These are phyloP conservation scores for Sesbania bispinosa DNA, from an alignment of 306 rosid genomes.

Conservation along the genomic window DNA sequence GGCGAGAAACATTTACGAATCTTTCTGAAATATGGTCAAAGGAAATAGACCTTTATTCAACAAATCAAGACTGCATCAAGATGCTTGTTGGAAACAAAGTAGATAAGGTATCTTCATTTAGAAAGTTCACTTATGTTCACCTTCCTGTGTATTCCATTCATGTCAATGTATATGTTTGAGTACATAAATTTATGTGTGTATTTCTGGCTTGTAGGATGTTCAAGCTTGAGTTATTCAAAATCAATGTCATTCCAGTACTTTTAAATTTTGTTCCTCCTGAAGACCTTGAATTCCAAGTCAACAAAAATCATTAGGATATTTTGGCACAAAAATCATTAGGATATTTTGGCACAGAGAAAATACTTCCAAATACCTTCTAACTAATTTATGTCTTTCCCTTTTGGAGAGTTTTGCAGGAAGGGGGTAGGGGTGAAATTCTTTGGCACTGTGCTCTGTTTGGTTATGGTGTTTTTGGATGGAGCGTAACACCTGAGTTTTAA, in stretches of 20 bases:
- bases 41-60: constrained; percentile 90
- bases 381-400: neutral
- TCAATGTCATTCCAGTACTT: neutral
- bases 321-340: neutral
- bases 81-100: constrained; percentile 99
- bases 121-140: neutral
- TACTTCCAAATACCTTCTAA: neutral
- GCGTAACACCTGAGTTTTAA: neutral
- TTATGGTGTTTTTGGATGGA: neutral
- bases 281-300: constrained; percentile 13
- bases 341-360: neutral
- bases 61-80: constrained; percentile 96
- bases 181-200: neutral
- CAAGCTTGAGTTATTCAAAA: constrained; percentile 17
- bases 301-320: neutral
- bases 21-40: constrained; percentile 94
- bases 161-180: neutral
- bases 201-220: neutral
- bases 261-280: neutral
- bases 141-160: neutral
- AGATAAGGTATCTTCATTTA: constrained; percentile 65
- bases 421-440: neutral
- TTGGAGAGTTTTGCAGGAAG: neutral
- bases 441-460: neutral
- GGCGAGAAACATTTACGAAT: constrained; percentile 89